Percentiles rank a stretch among this genome's conserved stretches.
Evolutionary conservation across 805 yeast species (phyloP).

Genomic region (Pichia nakasei): DNA sequence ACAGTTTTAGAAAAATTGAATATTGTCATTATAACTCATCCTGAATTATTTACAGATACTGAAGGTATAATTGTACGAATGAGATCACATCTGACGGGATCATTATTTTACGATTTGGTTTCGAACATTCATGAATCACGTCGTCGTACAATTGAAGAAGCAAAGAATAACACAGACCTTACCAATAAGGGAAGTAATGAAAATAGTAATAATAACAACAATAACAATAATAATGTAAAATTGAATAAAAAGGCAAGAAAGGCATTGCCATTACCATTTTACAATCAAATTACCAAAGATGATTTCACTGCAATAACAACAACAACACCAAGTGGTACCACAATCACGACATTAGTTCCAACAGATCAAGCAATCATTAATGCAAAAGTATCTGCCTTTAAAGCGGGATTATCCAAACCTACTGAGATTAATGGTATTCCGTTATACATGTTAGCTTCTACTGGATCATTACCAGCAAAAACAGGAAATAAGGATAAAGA

Average conservation of each 20-base stretch:
- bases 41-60: slow-evolving; percentile 57
- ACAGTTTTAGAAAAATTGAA: slow-evolving; percentile 83
- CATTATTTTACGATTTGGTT: slow-evolving; percentile 82
- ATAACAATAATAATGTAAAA: slow-evolving; percentile 6
- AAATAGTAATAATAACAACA: background rate
- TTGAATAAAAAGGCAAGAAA: slow-evolving; percentile 11
- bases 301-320: slow-evolving; percentile 78
- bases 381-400: slow-evolving; percentile 49
- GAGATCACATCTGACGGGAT: slow-evolving; percentile 89
- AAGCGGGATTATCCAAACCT: slow-evolving; percentile 46
- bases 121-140: slow-evolving; percentile 95
- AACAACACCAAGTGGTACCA: slow-evolving; percentile 88
- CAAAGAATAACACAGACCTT: slow-evolving; percentile 29
- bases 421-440: slow-evolving; percentile 33
- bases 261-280: slow-evolving; percentile 76
- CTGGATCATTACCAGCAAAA: slow-evolving; percentile 47
- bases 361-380: slow-evolving; percentile 66
- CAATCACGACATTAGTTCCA: slow-evolving; percentile 82
- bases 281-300: slow-evolving; percentile 82
- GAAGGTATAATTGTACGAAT: slow-evolving; percentile 73
- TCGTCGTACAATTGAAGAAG: slow-evolving; percentile 46
- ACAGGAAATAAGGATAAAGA: background rate
- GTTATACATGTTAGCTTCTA: slow-evolving; percentile 57
- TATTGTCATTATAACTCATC: slow-evolving; percentile 78
- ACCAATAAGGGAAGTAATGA: no score